A percentile compares a stretch with the other conserved stretches of the same genome.
phyloP scores from a whole-genome alignment of 805 yeast species.

The Metschnikowia amazonensis region DNA sequence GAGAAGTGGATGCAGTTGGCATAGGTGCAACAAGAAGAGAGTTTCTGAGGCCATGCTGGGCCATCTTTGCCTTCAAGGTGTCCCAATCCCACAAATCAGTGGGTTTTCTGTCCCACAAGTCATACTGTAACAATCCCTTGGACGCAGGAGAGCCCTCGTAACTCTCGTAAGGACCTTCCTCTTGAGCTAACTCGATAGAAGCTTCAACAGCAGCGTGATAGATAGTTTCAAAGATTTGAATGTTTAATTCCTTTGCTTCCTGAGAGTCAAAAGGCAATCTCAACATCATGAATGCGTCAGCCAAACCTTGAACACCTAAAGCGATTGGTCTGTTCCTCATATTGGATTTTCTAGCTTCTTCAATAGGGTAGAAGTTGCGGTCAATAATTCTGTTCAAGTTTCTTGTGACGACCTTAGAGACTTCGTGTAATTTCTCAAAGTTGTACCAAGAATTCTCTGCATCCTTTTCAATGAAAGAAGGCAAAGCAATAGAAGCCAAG shows the following conservation, averaged over 20 bases:
- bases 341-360: constrained; percentile 50
- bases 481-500: constrained; percentile 57
- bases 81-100: constrained; percentile 60
- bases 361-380: constrained; percentile 54
- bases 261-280: constrained; percentile 56
- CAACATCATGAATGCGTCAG: constrained; percentile 54
- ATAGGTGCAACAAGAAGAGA: constrained; percentile 60
- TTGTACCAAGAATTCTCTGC: constrained; percentile 44
- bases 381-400: constrained; percentile 57
- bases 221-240: constrained; percentile 58
- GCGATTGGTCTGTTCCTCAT: constrained; percentile 61
- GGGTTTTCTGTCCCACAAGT: constrained; percentile 58
- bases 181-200: constrained; percentile 49
- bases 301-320: constrained; percentile 61
- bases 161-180: constrained; percentile 49
- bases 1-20: constrained; percentile 68
- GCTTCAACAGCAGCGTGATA: constrained; percentile 59
- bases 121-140: constrained; percentile 53
- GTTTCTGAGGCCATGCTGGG: constrained; percentile 51
- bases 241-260: constrained; percentile 53
- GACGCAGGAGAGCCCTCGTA: constrained; percentile 59
- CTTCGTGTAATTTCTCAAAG: constrained; percentile 52
- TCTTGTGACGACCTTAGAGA: constrained; percentile 51
- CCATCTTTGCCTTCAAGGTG: constrained; percentile 45
- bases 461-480: constrained; percentile 50